Conservation (phyloP, 345 rosid genomes). For the Bruguiera sexangula region DNA sequence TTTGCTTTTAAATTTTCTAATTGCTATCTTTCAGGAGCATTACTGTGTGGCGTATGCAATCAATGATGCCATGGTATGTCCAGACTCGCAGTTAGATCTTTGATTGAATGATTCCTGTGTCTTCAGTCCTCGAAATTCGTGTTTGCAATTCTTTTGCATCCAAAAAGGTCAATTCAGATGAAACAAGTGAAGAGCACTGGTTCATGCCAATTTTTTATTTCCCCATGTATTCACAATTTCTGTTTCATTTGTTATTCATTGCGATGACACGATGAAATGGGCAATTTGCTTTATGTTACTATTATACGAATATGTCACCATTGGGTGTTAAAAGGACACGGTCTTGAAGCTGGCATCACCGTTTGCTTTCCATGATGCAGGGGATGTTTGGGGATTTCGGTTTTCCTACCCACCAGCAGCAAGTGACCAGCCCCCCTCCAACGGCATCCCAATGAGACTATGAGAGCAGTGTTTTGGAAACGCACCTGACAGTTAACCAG, state of each 20-base stretch:
- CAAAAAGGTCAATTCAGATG: too few species aligned
- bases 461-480: slow-evolving; percentile 19
- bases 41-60: slow-evolving; percentile 84
- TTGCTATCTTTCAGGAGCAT: slow-evolving; percentile 62
- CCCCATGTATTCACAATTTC: neutral
- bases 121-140: neutral
- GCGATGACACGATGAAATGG: neutral
- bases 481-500: slow-evolving; percentile 14
- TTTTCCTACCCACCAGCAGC: slow-evolving; percentile 38
- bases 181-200: too few species aligned
- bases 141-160: neutral
- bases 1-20: slow-evolving; percentile 9
- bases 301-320: neutral
- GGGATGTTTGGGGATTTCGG: slow-evolving; percentile 61
- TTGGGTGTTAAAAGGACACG: neutral
- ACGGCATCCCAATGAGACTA: slow-evolving; percentile 21
- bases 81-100: slow-evolving; percentile 8
- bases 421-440: slow-evolving; percentile 6
- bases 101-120: neutral
- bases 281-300: neutral
- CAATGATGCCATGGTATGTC: slow-evolving; percentile 79
- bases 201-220: too few species aligned
- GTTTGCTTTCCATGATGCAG: slow-evolving; percentile 34
- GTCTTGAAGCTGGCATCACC: neutral
- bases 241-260: neutral